These are phyloP conservation scores for Penicillium rolfsii DNA, from an alignment of 2,329 filamentous ascomycete species.

Conservation along the genomic window DNA sequence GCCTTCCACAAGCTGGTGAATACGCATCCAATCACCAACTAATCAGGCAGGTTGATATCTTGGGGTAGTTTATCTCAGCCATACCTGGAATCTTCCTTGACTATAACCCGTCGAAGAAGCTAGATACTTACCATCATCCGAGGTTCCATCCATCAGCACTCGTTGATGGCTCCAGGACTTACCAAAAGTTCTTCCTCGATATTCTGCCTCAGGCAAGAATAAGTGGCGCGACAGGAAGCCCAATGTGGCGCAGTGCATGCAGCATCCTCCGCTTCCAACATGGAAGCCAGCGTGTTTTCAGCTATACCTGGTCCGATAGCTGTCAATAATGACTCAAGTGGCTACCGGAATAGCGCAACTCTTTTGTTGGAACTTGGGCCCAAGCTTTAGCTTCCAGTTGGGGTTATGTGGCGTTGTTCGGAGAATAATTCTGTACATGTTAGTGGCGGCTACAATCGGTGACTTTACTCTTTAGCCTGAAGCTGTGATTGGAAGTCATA, in stretches of 20 bases:
- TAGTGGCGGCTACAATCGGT: slow-evolving; percentile 5
- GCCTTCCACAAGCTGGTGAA: too few relatives aligned
- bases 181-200: not conserved
- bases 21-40: too few relatives aligned
- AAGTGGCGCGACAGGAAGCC: slow-evolving; percentile 7
- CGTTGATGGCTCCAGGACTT: not conserved
- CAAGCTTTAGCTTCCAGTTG: slow-evolving; percentile 1
- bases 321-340: slow-evolving; percentile 22
- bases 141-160: not conserved
- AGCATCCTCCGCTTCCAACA: slow-evolving; percentile 18
- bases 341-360: slow-evolving; percentile 5
- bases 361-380: not conserved
- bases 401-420: slow-evolving; percentile 9
- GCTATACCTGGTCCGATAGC: slow-evolving; percentile 24
- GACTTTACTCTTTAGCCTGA: too few relatives aligned
- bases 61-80: too few relatives aligned
- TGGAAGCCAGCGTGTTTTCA: slow-evolving; percentile 7
- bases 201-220: slow-evolving; percentile 1
- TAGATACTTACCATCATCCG: not conserved
- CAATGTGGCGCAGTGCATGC: slow-evolving; percentile 26
- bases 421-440: slow-evolving; percentile 18
- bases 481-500: too few relatives aligned
- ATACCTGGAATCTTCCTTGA: not conserved
- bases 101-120: not conserved
- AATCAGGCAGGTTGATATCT: too few relatives aligned